Evolutionary conservation across 2,329 filamentous ascomycete genomes (phyloP), one percentile per base, ranked within the genome.

Genomic region (Scolecobasidium constrictum): DNA sequence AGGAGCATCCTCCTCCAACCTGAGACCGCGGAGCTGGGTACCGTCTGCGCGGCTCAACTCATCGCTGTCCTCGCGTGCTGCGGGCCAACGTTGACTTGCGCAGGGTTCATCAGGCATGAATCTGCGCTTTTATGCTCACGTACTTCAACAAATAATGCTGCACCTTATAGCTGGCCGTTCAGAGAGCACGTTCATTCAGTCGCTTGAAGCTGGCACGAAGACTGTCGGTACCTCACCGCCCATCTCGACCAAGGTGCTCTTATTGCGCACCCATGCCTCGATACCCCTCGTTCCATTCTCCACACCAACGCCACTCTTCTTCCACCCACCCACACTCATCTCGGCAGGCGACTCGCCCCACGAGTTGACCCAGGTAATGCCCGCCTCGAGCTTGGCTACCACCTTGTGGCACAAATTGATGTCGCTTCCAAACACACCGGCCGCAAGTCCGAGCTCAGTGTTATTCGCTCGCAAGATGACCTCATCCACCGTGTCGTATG

Each of bases 281-380:
- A 94, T 71, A 0, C 86, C 86, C 53, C 74, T 77, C 46, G 78
- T 70, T 3, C 86, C 87, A 59, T 94, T 94, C 69, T 94, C 86
- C 2, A 93, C 79, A 0, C 86, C 86, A 7, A 94, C 65, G 23
- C 87, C 87, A 57, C 86, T 93, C 71, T 83, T 73, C 68, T 94
- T 94, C 87, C 86, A 94, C 0, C 86, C 86, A 7, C 86, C 86
- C 0, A 94, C 86, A 2, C 83, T 82, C 87, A 94, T 94, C 68
- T 94, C 86, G 0, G 87, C 85, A 0, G 86, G 86, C 38, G 75
- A 81, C 66, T 94, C 86, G n/a, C 87, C 86, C 87, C 87, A 94
- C 0, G 84, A 87, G 60, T 94, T 94, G 41, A 94, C 72, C 86
- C 86, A 94, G 1, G 85, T 93, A 54, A 94, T 94, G 23, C 86